These are phyloP conservation scores for Penicillium sp. DNA, from an alignment of 2,329 filamentous ascomycete species.

Conservation along the genomic window DNA sequence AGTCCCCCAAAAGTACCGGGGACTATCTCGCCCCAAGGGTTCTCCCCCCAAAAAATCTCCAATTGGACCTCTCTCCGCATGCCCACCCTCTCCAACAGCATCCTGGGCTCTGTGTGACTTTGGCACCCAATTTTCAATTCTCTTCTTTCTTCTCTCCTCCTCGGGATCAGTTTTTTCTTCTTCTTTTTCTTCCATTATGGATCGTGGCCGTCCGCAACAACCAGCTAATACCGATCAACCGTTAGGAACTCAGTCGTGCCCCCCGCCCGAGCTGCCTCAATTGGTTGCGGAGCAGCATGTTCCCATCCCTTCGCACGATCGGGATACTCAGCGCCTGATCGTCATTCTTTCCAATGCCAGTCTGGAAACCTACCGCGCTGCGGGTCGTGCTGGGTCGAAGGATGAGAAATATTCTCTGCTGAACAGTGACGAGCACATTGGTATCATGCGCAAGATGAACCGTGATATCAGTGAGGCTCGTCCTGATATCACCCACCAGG, in stretches of 20 bases:
- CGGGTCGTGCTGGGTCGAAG: constrained; percentile 64
- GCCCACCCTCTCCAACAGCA: not conserved
- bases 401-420: constrained; percentile 97
- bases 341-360: constrained; percentile 97
- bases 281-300: constrained; percentile 91
- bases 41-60: not conserved
- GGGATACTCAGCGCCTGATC: constrained; percentile 87
- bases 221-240: constrained; percentile 31
- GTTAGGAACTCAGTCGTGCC: constrained; percentile 89
- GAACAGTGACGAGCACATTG: constrained; percentile 99
- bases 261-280: constrained; percentile 85
- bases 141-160: not conserved
- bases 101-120: not conserved
- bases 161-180: not conserved
- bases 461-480: constrained; percentile 96
- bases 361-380: constrained; percentile 94
- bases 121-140: not conserved
- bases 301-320: constrained; percentile 82
- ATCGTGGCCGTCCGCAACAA: not conserved
- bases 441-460: constrained; percentile 99
- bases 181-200: not conserved
- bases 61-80: constrained; percentile 4
- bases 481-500: constrained; percentile 98
- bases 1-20: not conserved
- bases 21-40: not conserved